phyloP scores from a whole-genome alignment of 2,329 filamentous ascomycete genomes.

The Botrytis elliptica region DNA sequence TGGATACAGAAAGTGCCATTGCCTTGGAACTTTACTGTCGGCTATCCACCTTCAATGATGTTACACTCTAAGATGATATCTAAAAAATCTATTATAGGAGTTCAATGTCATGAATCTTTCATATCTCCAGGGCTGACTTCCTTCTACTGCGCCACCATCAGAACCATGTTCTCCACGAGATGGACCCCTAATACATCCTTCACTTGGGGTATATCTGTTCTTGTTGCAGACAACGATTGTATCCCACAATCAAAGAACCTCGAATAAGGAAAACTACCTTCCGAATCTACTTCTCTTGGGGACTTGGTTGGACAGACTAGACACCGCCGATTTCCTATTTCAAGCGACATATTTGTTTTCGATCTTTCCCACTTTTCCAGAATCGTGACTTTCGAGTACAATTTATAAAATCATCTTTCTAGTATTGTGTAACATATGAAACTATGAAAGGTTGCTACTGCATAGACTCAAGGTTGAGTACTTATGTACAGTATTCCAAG shows the following conservation, averaged over 20 bases:
- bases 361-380: not conserved
- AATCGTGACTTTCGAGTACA: not conserved
- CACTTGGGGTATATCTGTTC: not conserved
- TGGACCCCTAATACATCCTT: not conserved
- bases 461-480: not conserved
- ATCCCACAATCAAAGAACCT: not conserved
- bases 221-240: not conserved
- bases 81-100: not conserved
- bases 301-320: not conserved
- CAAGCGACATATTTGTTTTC: not conserved
- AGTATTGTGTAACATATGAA: not conserved
- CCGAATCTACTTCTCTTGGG: not conserved
- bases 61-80: not conserved
- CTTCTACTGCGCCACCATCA: slow-evolving; percentile 10
- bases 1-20: not conserved
- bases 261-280: not conserved
- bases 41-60: not conserved
- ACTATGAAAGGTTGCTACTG: not conserved
- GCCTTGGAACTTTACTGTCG: not conserved
- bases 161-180: not conserved
- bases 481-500: not conserved
- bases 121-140: slow-evolving; percentile 1
- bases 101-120: not conserved
- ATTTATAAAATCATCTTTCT: not conserved
- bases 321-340: no score